A percentile compares a stretch with the other conserved stretches of the same genome.
phyloP scores from a whole-genome alignment of 345 rosid genomes.

The Pistacia vera region DNA sequence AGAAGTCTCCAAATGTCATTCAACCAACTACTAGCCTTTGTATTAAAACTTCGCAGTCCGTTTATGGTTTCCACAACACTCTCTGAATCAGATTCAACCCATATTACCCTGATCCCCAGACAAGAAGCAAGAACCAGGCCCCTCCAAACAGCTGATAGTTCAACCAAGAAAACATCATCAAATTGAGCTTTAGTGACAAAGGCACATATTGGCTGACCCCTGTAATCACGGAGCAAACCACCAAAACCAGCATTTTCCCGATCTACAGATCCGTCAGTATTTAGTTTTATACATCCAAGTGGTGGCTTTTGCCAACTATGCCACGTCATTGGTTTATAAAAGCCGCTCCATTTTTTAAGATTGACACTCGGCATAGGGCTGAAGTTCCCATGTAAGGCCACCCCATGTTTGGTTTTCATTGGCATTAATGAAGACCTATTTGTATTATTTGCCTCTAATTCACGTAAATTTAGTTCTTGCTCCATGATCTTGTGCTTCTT shows the following conservation, averaged over 20 bases:
- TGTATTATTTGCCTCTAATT: background rate
- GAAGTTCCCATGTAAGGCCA: slow-evolving; percentile 14
- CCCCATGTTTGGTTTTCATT: background rate
- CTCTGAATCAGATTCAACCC: slow-evolving; percentile 46
- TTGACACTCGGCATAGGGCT: background rate
- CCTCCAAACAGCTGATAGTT: slow-evolving; percentile 45
- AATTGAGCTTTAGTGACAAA: slow-evolving; percentile 38
- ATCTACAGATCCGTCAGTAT: slow-evolving; percentile 37
- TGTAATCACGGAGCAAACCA: slow-evolving; percentile 38
- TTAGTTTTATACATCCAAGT: slow-evolving; percentile 38
- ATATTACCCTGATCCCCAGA: slow-evolving; percentile 30
- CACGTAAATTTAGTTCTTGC: slow-evolving; percentile 14
- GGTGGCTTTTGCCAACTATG: slow-evolving; percentile 39
- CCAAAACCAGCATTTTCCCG: slow-evolving; percentile 31
- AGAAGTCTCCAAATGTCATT: slow-evolving; percentile 32
- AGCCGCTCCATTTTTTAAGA: slow-evolving; percentile 21
- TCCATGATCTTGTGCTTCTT: slow-evolving; percentile 33
- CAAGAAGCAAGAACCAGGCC: slow-evolving; percentile 39
- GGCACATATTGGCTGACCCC: slow-evolving; percentile 35
- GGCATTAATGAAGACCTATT: background rate
- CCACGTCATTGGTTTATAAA: slow-evolving; percentile 30
- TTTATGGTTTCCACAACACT: slow-evolving; percentile 45
- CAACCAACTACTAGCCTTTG: slow-evolving; percentile 33
- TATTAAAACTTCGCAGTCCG: slow-evolving; percentile 20
- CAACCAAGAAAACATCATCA: slow-evolving; percentile 38